A percentile compares a stretch with the other conserved stretches of the same genome.
phyloP scores from a whole-genome alignment of 768 basidiomycete species.

The Hygrophorus russula region DNA sequence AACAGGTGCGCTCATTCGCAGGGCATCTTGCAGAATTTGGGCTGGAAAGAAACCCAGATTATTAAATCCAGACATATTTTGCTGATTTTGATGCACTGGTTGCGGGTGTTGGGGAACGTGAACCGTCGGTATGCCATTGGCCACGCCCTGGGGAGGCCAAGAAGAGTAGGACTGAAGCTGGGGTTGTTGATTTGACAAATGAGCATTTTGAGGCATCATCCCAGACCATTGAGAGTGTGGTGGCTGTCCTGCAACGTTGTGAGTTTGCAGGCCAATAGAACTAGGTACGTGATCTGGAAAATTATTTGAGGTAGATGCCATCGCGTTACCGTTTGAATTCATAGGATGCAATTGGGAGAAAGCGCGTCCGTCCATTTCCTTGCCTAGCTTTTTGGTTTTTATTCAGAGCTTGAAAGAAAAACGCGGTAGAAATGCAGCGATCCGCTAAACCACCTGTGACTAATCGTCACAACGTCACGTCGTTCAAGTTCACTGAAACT shows the following conservation, averaged over 20 bases:
- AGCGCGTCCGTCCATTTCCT: no score
- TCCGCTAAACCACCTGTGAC: neutral
- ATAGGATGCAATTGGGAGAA: no score
- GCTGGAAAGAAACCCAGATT: conserved; percentile 24
- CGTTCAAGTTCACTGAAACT: conserved; percentile 17
- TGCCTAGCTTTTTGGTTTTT: no score
- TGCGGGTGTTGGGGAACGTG: conserved; percentile 2
- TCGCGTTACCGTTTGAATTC: no score
- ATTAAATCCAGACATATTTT: conserved; percentile 11
- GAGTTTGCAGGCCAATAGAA: neutral
- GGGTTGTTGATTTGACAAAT: neutral
- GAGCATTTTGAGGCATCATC: conserved; percentile 1
- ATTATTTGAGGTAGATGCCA: neutral
- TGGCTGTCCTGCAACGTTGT: neutral
- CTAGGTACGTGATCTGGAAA: neutral
- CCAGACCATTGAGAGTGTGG: conserved; percentile 2
- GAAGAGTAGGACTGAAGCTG: conserved; percentile 4
- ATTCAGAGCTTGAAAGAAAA: neutral
- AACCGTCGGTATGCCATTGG: conserved; percentile 2
- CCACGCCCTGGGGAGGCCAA: conserved; percentile 1
- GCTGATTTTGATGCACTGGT: neutral
- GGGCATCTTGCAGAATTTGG: conserved; percentile 47
- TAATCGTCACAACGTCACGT: conserved; percentile 2
- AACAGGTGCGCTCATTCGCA: conserved; percentile 42
- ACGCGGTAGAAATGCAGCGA: neutral